Conservation (phyloP, 345 rosid genomes). For the Gossypium bickii region DNA sequence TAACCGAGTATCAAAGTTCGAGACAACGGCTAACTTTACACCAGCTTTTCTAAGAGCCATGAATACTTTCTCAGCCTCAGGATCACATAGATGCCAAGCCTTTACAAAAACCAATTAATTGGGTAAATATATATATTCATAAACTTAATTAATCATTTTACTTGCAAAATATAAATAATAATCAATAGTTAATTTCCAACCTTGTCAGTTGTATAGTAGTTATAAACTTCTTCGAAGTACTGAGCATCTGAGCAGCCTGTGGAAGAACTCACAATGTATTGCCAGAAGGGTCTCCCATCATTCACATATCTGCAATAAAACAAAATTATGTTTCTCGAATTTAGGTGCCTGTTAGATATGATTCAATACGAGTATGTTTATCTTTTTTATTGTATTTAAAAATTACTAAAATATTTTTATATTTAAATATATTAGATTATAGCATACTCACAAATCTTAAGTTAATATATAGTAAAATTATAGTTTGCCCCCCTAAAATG, state of each 20-base stretch:
- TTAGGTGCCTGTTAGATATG: not conserved
- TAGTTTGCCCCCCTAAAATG: no score
- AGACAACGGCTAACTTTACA: constrained; percentile 83
- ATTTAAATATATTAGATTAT: no score
- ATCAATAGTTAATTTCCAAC: constrained; percentile 25
- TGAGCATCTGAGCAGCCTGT: constrained; percentile 78
- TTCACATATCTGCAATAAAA: constrained; percentile 77
- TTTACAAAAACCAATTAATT: constrained; percentile 20
- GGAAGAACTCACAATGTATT: constrained; percentile 75
- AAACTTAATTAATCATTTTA: not conserved
- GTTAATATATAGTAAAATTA: no score
- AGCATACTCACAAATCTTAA: no score
- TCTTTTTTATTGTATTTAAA: no score
- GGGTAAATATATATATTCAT: not conserved
- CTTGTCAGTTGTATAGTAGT: constrained; percentile 78
- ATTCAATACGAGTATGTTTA: no score
- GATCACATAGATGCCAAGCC: constrained; percentile 99
- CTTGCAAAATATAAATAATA: not conserved
- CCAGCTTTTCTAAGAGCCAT: constrained; percentile 72
- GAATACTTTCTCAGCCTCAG: constrained; percentile 82
- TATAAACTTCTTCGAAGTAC: constrained; percentile 90
- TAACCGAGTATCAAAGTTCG: constrained; percentile 92
- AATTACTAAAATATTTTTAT: no score
- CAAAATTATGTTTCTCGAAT: not conserved
- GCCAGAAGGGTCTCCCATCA: constrained; percentile 97